Evolutionary conservation across 306 rosid genomes (phyloP).

Genomic region (Cicer chorassanicum): DNA sequence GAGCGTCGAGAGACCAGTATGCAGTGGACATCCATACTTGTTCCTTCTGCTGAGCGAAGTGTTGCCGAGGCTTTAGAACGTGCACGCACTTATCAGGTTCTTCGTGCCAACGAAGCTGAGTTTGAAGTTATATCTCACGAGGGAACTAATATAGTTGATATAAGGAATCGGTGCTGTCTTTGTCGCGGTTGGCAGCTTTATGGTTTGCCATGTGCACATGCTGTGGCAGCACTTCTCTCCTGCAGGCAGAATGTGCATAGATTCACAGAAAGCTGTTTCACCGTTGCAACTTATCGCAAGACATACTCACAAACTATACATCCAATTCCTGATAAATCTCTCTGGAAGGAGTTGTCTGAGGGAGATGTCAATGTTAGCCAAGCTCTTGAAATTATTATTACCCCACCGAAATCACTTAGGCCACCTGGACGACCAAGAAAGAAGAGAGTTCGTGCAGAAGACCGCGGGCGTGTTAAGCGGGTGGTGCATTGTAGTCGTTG

Average conservation of each 20-base stretch:
- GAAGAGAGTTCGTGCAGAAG: conserved; percentile 86
- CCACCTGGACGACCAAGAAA: conserved; percentile 88
- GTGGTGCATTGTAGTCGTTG: conserved; percentile 93
- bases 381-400: conserved; percentile 56
- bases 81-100: conserved; percentile 83
- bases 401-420: conserved; percentile 83
- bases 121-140: conserved; percentile 86
- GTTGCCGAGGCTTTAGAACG: conserved; percentile 85
- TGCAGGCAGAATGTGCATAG: conserved; percentile 90
- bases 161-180: conserved; percentile 75
- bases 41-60: conserved; percentile 76
- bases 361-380: conserved; percentile 55
- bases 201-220: conserved; percentile 92
- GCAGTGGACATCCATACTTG: conserved; percentile 93
- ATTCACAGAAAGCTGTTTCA: conserved; percentile 84
- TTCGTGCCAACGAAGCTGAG: conserved; percentile 90
- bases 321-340: conserved; percentile 86
- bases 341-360: conserved; percentile 76
- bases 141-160: conserved; percentile 75
- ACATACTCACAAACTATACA: conserved; percentile 88
- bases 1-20: conserved; percentile 85
- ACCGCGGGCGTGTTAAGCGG: conserved; percentile 83
- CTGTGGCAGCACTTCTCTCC: conserved; percentile 88
- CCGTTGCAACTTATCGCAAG: conserved; percentile 84
- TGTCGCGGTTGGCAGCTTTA: conserved; percentile 91